Evolutionary conservation across 768 basidiomycete species (phyloP).

Genomic region (Mycena haematopus): DNA sequence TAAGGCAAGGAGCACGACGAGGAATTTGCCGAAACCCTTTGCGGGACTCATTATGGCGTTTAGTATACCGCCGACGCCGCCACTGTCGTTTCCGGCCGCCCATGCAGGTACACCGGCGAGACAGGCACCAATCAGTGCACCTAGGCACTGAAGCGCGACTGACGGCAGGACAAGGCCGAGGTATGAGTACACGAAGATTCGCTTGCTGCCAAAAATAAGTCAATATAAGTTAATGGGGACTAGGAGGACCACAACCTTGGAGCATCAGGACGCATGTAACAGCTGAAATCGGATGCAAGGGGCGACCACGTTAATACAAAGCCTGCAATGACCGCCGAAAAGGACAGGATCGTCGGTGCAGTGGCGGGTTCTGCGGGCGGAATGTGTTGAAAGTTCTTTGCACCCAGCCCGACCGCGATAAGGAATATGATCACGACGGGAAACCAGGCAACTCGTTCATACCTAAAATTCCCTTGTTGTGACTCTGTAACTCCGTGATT

Average conservation of each 20-base stretch:
- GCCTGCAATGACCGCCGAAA: conserved; percentile 74
- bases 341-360: conserved; percentile 61
- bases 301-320: conserved; percentile 71
- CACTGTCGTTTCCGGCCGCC: conserved; percentile 60
- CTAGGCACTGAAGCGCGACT: conserved; percentile 54
- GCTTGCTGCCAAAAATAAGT: conserved; percentile 50
- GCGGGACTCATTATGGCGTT: conserved; percentile 74
- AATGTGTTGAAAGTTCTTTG: conserved; percentile 64
- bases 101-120: conserved; percentile 64
- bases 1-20: conserved; percentile 81
- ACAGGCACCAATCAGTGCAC: conserved; percentile 71
- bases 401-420: conserved; percentile 75
- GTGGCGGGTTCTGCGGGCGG: conserved; percentile 60
- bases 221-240: neutral
- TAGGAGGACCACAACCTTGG: conserved; percentile 51
- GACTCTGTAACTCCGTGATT: too few species aligned
- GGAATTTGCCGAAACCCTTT: conserved; percentile 77
- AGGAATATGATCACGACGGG: conserved; percentile 78
- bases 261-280: conserved; percentile 65
- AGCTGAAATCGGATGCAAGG: conserved; percentile 76
- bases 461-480: conserved; percentile 43
- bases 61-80: conserved; percentile 74
- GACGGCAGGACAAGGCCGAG: conserved; percentile 71
- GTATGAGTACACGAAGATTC: conserved; percentile 73
- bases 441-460: conserved; percentile 78